phyloP scores from a whole-genome alignment of 1,139 yeast species.

The Hansenula sp. region DNA sequence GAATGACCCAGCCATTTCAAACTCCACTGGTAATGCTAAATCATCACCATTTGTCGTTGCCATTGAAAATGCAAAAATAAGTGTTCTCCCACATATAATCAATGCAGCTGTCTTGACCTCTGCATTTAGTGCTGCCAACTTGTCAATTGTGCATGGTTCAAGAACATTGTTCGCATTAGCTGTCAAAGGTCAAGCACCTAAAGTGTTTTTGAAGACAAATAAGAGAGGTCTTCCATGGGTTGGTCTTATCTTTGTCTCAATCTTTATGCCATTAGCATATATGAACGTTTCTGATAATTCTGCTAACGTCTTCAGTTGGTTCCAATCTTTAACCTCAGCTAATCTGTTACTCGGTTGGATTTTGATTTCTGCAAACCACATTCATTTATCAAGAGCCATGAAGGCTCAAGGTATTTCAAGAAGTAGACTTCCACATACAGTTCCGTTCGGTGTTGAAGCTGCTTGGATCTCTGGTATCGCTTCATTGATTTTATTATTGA shows the following conservation, averaged over 20 bases:
- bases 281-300: constrained; percentile 32
- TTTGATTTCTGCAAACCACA: constrained; percentile 7
- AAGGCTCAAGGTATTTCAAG: constrained; percentile 17
- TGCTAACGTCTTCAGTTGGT: constrained; percentile 35
- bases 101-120: constrained; percentile 44
- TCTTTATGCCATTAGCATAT: constrained; percentile 31
- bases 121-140: constrained; percentile 47
- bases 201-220: constrained; percentile 52
- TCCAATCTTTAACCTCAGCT: constrained; percentile 1
- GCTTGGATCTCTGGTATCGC: constrained; percentile 32
- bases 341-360: constrained; percentile 1
- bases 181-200: constrained; percentile 56
- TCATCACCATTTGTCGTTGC: constrained; percentile 51
- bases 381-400: constrained; percentile 13
- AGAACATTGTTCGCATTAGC: constrained; percentile 41
- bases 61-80: constrained; percentile 39
- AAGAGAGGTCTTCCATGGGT: constrained; percentile 57
- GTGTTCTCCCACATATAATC: constrained; percentile 24
- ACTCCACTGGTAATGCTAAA: constrained; percentile 37
- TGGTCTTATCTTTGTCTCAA: constrained; percentile 41
- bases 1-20: constrained; percentile 32
- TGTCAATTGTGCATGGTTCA: constrained; percentile 36
- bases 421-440: constrained; percentile 27
- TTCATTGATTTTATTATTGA: constrained; percentile 29
- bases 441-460: constrained; percentile 13